Conservation (phyloP, 805 yeast species). For the Candida tallmaniae region DNA sequence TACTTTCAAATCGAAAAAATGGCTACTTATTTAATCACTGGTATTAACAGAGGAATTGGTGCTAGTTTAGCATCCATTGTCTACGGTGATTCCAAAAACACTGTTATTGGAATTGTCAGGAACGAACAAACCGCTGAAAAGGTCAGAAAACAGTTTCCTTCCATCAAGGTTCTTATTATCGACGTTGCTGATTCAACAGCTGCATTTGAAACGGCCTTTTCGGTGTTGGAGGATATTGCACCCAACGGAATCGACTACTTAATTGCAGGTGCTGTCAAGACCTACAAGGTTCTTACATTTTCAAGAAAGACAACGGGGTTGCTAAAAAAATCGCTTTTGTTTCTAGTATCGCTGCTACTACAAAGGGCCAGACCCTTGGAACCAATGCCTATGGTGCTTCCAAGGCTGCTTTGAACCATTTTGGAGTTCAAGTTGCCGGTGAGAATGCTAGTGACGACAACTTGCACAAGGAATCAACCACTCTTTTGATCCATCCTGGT, state of each 20-base stretch:
- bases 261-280: constrained; percentile 8
- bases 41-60: constrained; percentile 41
- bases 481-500: constrained; percentile 27
- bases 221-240: neutral
- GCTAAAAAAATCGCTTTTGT: constrained; percentile 1
- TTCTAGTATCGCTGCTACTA: neutral
- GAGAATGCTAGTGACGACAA: constrained; percentile 9
- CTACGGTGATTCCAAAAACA: constrained; percentile 19
- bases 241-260: constrained; percentile 6
- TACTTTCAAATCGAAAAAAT: constrained; percentile 6
- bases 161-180: constrained; percentile 1
- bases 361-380: neutral
- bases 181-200: constrained; percentile 1
- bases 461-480: constrained; percentile 9
- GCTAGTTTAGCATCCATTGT: constrained; percentile 14
- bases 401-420: constrained; percentile 32
- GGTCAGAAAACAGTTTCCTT: neutral
- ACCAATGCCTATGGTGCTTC: constrained; percentile 26
- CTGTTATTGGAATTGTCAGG: constrained; percentile 40
- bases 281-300: constrained; percentile 11
- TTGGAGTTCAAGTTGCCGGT: constrained; percentile 19
- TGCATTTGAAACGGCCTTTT: neutral
- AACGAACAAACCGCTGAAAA: constrained; percentile 16
- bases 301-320: constrained; percentile 2
- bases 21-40: constrained; percentile 20